A percentile compares a stretch with the other conserved stretches of the same genome.
Evolutionary conservation across 805 yeast species (phyloP).

Genomic region (Saturnispora sanitii): DNA sequence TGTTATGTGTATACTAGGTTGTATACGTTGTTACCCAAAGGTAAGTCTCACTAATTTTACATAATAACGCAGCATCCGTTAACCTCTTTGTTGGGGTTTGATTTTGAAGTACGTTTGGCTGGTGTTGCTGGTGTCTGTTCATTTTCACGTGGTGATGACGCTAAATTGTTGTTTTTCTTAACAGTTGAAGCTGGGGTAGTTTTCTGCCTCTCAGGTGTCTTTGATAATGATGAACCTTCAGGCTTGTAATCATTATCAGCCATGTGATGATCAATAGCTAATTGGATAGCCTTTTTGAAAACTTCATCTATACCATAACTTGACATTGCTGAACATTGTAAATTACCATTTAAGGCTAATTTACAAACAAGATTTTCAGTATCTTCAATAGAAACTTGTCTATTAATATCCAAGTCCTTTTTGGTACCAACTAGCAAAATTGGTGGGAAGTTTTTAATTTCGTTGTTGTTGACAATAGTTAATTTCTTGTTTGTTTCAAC

Average conservation of each 20-base stretch:
- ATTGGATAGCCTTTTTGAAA: conserved; percentile 32
- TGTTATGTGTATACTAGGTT: too few relatives aligned
- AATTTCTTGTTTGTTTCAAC: conserved; percentile 1
- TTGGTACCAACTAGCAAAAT: conserved; percentile 63
- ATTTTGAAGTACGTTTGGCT: not conserved
- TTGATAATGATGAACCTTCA: not conserved
- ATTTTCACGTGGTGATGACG: too few relatives aligned
- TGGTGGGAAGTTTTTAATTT: conserved; percentile 15
- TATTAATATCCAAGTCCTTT: conserved; percentile 61
- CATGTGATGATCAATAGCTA: conserved; percentile 9
- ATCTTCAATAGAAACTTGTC: conserved; percentile 53
- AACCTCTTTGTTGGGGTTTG: not conserved
- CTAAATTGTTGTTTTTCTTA: too few relatives aligned
- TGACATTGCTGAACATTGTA: conserved; percentile 78
- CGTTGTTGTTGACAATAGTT: conserved; percentile 2
- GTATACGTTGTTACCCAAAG: too few relatives aligned
- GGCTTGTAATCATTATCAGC: conserved; percentile 10
- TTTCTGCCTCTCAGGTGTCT: not conserved
- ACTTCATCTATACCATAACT: conserved; percentile 73
- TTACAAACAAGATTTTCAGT: conserved; percentile 19
- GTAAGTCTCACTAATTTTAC: too few relatives aligned
- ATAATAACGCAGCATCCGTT: not conserved
- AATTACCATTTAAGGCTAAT: conserved; percentile 26
- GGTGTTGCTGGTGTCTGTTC: not conserved
- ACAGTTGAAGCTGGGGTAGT: not conserved